Base-by-base conservation (phyloP, 257 asterid genomes). In the Nicotiana noctiflora region DNA sequence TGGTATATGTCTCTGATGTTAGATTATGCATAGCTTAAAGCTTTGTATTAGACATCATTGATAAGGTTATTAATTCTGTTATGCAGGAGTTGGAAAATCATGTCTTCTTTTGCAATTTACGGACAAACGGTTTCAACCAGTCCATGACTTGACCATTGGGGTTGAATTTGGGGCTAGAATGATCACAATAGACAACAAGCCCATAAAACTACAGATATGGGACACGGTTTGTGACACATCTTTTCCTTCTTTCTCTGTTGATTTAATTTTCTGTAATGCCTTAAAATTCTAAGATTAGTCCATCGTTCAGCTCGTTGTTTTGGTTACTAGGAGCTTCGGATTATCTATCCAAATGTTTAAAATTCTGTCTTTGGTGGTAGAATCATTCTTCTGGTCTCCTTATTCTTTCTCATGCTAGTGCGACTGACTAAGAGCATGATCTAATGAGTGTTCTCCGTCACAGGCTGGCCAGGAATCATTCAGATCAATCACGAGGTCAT, bases 381-480 rank as follows among this genome's bases (percentile, higher is more conserved):
- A 64, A 17, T 63, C 15, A 5, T 49, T 63, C 29, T 25, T 49
- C 27, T 64, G 77, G 59, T 25, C 8, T 49, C 23, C 13, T 56
- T 40, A 18, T 55, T 57, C 52, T 59, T 66, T 82, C 32, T 49
- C 23, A 14, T 72, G 60, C 40, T 7, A 3, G 60, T 81, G 3
- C 31, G 40, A 19, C 57, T 76, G 72, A 31, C 53, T 83, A 29
- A 68, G 34, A 68, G 18, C 59, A 23, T 56, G 8, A 65, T 70
- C 63, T n/a, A 68, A 49, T 4, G 77, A 31, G 31, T 81, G 68
- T 62, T 14, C 66, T 64, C 44, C 44, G 3, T 87, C 8, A 49
- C 84, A 90, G 97, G 97, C 97, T 76, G 97, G 97, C 23, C 97
- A 93, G 87, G 98, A 94, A 87, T 87, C 91, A 32, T 94, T 94